phyloP scores from a whole-genome alignment of 176 grass and related monocot genomes.

The Ampelocalamus luodianensis region DNA sequence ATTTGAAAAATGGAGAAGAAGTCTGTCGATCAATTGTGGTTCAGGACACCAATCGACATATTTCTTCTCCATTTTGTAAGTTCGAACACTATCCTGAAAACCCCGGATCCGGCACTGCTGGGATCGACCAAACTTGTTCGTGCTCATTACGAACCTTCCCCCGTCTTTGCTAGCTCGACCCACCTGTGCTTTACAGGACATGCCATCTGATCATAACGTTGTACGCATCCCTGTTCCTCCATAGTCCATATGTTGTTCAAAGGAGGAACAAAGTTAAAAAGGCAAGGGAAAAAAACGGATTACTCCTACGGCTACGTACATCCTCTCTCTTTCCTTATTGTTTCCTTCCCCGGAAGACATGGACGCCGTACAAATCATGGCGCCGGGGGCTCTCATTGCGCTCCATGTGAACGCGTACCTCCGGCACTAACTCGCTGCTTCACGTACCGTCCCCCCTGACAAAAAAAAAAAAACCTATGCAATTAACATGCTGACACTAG shows the following conservation, averaged over 20 bases:
- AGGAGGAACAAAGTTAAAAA: constrained; percentile 23
- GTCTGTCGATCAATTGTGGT: too few species aligned
- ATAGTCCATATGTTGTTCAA: constrained; percentile 4
- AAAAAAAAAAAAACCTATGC: neutral
- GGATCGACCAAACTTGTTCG: too few species aligned
- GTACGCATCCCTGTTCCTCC: neutral
- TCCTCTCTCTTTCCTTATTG: neutral
- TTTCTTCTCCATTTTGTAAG: too few species aligned
- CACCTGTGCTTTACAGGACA: neutral
- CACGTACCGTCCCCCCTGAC: neutral
- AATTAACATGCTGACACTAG: constrained; percentile 4
- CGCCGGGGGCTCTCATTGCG: constrained; percentile 30
- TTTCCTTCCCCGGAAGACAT: constrained; percentile 41
- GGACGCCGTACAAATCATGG: constrained; percentile 47
- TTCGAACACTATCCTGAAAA: too few species aligned
- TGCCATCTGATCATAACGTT: neutral
- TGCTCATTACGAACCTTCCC: neutral
- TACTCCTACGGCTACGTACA: neutral
- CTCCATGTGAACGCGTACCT: constrained; percentile 50
- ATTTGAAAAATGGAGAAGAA: too few species aligned
- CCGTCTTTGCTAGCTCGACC: neutral
- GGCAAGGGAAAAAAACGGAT: neutral
- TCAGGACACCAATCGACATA: too few species aligned
- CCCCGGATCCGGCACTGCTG: too few species aligned
- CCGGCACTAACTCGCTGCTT: constrained; percentile 2